Evolutionary conservation across 495 filamentous ascomycete genomes (phyloP), one percentile per base, ranked within the genome.

Genomic region (Penicillium nucicola): DNA sequence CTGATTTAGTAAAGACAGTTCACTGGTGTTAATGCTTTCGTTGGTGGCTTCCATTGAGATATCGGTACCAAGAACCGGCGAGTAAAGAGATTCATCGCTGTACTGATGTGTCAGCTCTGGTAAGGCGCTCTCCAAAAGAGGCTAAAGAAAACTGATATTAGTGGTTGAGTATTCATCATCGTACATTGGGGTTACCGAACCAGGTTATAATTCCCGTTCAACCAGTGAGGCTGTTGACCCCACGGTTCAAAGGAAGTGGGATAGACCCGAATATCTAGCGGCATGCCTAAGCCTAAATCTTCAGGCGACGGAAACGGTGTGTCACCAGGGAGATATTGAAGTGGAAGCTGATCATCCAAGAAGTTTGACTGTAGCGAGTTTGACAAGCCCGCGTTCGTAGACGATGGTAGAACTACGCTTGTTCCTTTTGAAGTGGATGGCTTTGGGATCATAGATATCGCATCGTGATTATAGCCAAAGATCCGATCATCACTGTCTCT

Each of bases 381-480:
- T 10, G 43, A 15, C 8, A 42, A 50, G 20, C 41, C 45, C 17
- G 11, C 4, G 1, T 12, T n/a, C 4, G 35, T 20, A 4, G 43
- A 33, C 0, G 48, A 42, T 3, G 15, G 2, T 11, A 31, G 11
- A 3, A 35, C 2, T 11, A 33, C 2, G 31, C 63, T 63, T 25
- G 28, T 57, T 11, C 62, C 46, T 52, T 51, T 63, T 1, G 43
- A 36, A 3, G 6, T 45, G 5, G 30, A 53, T 1, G 56, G 40
- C 34, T 46, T 55, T 12, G 57, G 62, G 12, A 63, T 48, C 36
- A 53, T 13, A 6, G 59, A 30, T 25, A 58, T 45, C 11, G 45
- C n/a, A 20, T 39, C 13, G 34, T 32, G 50, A 1, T 38, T 17
- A 17, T 12, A 22, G 18, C 17, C 14, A 19, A 48, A 18, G 0